phyloP scores from a whole-genome alignment of 78 protist species.

The Diacronema lutheri region DNA sequence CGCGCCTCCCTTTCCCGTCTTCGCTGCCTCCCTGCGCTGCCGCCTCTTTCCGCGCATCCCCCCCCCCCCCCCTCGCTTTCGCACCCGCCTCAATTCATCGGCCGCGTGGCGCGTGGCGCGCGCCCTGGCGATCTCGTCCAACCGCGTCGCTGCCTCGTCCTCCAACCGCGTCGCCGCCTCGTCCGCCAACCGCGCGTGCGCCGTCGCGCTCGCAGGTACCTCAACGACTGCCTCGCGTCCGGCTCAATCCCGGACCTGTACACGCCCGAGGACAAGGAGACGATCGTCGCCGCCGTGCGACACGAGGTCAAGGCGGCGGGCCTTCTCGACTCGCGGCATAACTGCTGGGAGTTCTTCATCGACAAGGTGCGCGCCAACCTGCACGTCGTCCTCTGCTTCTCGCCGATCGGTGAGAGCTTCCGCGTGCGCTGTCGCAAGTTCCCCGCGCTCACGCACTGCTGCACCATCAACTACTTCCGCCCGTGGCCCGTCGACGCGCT shows the following conservation, averaged over 20 bases:
- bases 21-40: too few relatives aligned
- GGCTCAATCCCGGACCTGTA: slow-evolving; percentile 66
- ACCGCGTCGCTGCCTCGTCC: too few relatives aligned
- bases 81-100: too few relatives aligned
- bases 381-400: slow-evolving; percentile 39
- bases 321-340: slow-evolving; percentile 36
- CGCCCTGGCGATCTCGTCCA: too few relatives aligned
- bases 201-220: slow-evolving; percentile 70
- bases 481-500: slow-evolving; percentile 57
- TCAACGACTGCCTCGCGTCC: slow-evolving; percentile 62
- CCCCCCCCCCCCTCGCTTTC: too few relatives aligned
- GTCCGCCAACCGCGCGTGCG: too few relatives aligned
- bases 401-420: slow-evolving; percentile 40
- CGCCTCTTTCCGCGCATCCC: too few relatives aligned
- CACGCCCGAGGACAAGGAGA: slow-evolving; percentile 53
- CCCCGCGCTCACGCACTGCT: slow-evolving; percentile 44
- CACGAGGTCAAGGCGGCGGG: slow-evolving; percentile 62
- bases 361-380: slow-evolving; percentile 26
- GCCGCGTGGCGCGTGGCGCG: too few relatives aligned
- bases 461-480: slow-evolving; percentile 46
- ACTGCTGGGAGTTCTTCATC: slow-evolving; percentile 59
- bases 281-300: slow-evolving; percentile 17
- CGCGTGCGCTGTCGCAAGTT: slow-evolving; percentile 46
- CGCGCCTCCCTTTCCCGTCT: slow-evolving; percentile 14
- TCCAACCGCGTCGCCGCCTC: too few relatives aligned